Evolutionary conservation across 148 eudicot genomes (phyloP), one percentile per base, ranked within the genome.

Genomic region (Chenopodium quinoa): DNA sequence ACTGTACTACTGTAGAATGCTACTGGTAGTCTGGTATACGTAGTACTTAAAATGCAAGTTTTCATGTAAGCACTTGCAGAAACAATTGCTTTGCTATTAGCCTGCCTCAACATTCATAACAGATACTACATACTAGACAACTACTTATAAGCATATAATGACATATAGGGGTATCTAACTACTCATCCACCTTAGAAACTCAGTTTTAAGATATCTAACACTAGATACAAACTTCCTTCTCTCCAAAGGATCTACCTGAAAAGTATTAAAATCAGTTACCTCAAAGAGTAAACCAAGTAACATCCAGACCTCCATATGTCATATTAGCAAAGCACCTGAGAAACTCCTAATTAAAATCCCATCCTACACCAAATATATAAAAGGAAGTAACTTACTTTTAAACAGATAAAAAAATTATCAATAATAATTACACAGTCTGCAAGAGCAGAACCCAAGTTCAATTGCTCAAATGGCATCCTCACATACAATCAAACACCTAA

Each of bases 351-450:
- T 47, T 80, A 85, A 79, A 44, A 81, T 75, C 76, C 81, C 88
- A 81, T 62, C 88, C 86, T 86, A 89, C 86, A 88, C 75, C 85
- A 86, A 65, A 83, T 71, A 78, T 78, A 71, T 79, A 80, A 68
- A 68, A 82, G 82, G 70, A 78, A 67, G 72, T 56, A 85, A 78
- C 85, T 81, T 68, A 54, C 64, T 79, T 71, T 23, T n/a, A 58
- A 65, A 27, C 20, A 23, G 9, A 20, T 20, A 56, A 32, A 58
- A 10, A 23, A 56, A 17, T 56, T 17, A 32, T 62, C 65, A 48
- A 78, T 67, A 50, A 37, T 48, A 23, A 3, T 66, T 12, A 9
- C 4, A 79, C 62, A 70, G 29, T 54, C 31, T 48, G 11, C 29
- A 19, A 48, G 29, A 79, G 58, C 11, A 44, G 14, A 23, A 22